These are phyloP conservation scores for Talaromyces sp. DNA, from an alignment of 2,329 filamentous ascomycete species.

Conservation along the genomic window DNA sequence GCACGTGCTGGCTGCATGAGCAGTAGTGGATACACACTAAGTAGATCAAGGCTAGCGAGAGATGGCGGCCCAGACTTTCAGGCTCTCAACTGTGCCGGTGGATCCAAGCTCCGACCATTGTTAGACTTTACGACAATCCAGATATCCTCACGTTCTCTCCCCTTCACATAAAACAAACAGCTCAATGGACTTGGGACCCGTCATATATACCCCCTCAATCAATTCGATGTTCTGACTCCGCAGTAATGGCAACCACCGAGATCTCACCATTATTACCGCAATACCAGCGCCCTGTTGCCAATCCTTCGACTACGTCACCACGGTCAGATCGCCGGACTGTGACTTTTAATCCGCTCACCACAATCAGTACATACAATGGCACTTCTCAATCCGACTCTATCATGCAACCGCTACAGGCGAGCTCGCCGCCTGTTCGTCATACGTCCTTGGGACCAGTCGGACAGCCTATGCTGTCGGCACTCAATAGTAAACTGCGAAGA, in stretches of 20 bases:
- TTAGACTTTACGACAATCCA: conserved; percentile 2
- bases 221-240: neutral
- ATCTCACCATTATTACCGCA: conserved; percentile 41
- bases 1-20: neutral
- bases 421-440: conserved; percentile 36
- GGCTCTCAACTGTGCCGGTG: neutral
- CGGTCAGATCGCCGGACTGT: conserved; percentile 41
- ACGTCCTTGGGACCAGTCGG: conserved; percentile 26
- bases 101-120: conserved; percentile 13
- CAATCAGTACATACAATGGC: conserved; percentile 43
- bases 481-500: conserved; percentile 83
- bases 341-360: conserved; percentile 47
- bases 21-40: neutral
- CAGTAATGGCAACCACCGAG: conserved; percentile 39
- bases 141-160: neutral
- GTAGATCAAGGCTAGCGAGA: neutral
- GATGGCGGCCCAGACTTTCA: neutral
- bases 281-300: conserved; percentile 25
- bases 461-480: conserved; percentile 66
- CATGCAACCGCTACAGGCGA: conserved; percentile 40
- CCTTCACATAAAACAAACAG: neutral
- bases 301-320: conserved; percentile 37
- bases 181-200: neutral
- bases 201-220: neutral
- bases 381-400: conserved; percentile 39